A percentile compares a stretch with the other conserved stretches of the same genome.
phyloP scores from a whole-genome alignment of 768 basidiomycete species.

The Pulveroboletus sp. region DNA sequence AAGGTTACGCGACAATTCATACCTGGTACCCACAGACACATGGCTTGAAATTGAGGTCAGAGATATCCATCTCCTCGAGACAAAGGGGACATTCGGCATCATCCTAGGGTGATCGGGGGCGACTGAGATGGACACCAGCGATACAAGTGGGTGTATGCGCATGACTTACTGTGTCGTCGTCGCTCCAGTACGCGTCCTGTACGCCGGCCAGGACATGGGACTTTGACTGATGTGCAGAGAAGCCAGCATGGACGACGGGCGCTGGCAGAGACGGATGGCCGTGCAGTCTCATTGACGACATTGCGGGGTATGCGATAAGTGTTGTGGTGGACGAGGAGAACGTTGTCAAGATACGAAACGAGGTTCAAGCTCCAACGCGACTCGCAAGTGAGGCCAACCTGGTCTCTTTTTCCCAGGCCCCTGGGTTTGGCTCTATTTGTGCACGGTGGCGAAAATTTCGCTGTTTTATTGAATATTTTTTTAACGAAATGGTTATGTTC shows the following conservation, averaged over 20 bases:
- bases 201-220: conserved; percentile 85
- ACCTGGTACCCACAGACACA: conserved; percentile 99
- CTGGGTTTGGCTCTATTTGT: conserved; percentile 23
- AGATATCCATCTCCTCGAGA: conserved; percentile 98
- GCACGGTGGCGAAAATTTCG: conserved; percentile 1
- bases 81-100: conserved; percentile 98
- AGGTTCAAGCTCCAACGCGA: conserved; percentile 24
- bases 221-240: conserved; percentile 75
- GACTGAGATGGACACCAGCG: conserved; percentile 13
- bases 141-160: conserved; percentile 1
- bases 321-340: conserved; percentile 7
- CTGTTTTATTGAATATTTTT: not conserved
- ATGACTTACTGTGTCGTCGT: conserved; percentile 74
- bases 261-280: conserved; percentile 67
- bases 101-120: conserved; percentile 56
- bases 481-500: conserved; percentile 11
- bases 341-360: conserved; percentile 13
- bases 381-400: conserved; percentile 22
- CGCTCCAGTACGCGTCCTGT: conserved; percentile 96
- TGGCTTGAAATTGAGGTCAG: conserved; percentile 98
- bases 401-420: conserved; percentile 21
- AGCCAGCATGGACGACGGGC: conserved; percentile 68
- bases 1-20: conserved; percentile 13
- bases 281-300: conserved; percentile 57
- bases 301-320: conserved; percentile 18